Evolutionary conservation across 1,284 basidiomycete genomes (phyloP), one percentile per base, ranked within the genome.

Genomic region (Erythrobasidium hasegawianum): DNA sequence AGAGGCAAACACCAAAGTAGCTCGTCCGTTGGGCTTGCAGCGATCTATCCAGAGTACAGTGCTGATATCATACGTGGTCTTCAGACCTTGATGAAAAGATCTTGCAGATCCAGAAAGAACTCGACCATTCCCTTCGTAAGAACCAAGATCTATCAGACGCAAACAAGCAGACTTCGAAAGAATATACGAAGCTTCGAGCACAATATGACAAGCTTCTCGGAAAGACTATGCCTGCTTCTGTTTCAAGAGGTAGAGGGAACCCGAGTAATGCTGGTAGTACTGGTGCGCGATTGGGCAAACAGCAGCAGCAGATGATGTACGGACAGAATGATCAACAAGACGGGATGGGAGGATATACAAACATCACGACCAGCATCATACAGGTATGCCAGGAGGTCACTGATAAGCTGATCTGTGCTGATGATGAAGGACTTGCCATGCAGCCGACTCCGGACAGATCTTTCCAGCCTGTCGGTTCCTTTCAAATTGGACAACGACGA

Each of bases 181-280:
- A 68, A 27, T 68, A 68, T 24, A 60, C 56, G 5, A 68, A 68
- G 53, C 55, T 68, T 8, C 61, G 59, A 49, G 50, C 47, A 33
- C 62, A 65, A 47, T 65, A 65, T 29, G 62, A 65, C n/a, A 65
- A 65, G 47, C 22, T 53, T 2, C 57, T 65, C 45, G 55, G 56
- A 54, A 57, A 58, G 20, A 65, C 45, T 8, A 50, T 57, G 14
- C 50, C 45, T 14, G 22, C 62, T 3, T 52, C 24, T 41, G 56
- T 47, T 18, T n/a, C 43, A 8, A 47, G 43, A 24, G 43, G 43
- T 24, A 24, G 43, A 33, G 33, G 33, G 11, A 33, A 33, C 11
- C 4, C 33, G 33, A 11, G 33, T 11, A 33, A 4, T 11, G 33
- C 33, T 5, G 14, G 22, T 14, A n/a, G 43, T 18, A n/a, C 22